phyloP scores from a whole-genome alignment of 768 basidiomycete species.

The Dendrothele bispora region DNA sequence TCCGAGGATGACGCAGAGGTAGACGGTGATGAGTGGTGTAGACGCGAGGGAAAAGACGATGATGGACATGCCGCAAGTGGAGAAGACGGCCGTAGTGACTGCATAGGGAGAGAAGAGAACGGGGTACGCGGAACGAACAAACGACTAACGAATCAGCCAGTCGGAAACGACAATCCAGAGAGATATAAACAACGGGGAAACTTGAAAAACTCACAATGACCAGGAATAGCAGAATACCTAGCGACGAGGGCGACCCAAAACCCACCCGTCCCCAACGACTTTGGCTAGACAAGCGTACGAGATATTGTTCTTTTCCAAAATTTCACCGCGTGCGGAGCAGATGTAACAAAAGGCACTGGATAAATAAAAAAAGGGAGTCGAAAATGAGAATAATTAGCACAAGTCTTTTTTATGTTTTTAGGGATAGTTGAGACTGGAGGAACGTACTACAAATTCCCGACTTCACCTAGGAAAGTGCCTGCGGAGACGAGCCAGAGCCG shows the following conservation, averaged over 20 bases:
- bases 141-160: too few species aligned
- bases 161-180: too few species aligned
- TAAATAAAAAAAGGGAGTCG: neutral
- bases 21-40: constrained; percentile 91
- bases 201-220: constrained; percentile 60
- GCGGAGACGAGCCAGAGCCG: constrained; percentile 83
- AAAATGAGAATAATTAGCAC: too few species aligned
- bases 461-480: constrained; percentile 82
- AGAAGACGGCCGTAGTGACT: constrained; percentile 89
- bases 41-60: constrained; percentile 79
- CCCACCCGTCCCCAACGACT: constrained; percentile 83
- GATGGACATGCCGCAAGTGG: constrained; percentile 87
- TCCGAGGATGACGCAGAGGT: constrained; percentile 81
- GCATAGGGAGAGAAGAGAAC: too few species aligned
- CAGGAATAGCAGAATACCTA: constrained; percentile 81
- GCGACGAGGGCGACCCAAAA: constrained; percentile 81
- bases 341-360: constrained; percentile 80
- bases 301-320: constrained; percentile 59
- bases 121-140: too few species aligned
- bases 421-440: neutral
- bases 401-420: too few species aligned
- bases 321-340: constrained; percentile 73
- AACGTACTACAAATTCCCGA: constrained; percentile 84
- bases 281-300: constrained; percentile 61
- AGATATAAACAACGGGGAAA: neutral